A percentile compares a stretch with the other conserved stretches of the same genome.
phyloP scores from a whole-genome alignment of 352 stramenopile species.

The Phytopythium oedochilum region DNA sequence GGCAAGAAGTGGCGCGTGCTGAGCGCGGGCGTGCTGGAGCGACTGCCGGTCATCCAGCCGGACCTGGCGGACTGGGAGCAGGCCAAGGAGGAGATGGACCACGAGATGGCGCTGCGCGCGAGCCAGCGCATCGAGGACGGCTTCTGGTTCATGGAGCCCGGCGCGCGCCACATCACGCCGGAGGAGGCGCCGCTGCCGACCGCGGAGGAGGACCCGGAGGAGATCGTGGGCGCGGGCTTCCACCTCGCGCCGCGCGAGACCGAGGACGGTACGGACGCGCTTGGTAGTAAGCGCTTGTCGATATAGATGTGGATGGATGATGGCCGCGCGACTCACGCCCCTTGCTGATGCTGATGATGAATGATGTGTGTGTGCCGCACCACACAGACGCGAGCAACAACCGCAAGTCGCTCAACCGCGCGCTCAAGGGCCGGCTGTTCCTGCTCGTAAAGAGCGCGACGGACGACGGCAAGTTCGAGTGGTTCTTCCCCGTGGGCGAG shows the following conservation, averaged over 20 bases:
- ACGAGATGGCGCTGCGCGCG: constrained; percentile 72
- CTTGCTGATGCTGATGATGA: too few species aligned
- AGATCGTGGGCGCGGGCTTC: constrained; percentile 72
- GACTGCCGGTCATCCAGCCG: constrained; percentile 67
- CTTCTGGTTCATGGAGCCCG: constrained; percentile 85
- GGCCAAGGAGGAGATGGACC: constrained; percentile 68
- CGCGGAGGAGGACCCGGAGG: constrained; percentile 53
- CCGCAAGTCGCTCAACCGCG: constrained; percentile 83
- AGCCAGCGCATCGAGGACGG: constrained; percentile 76
- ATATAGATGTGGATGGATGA: background rate
- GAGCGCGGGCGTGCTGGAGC: constrained; percentile 69
- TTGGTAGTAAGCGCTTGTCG: background rate
- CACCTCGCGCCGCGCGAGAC: constrained; percentile 74
- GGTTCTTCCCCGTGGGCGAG: constrained; percentile 74
- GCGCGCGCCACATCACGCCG: constrained; percentile 59
- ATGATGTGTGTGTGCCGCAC: too few species aligned
- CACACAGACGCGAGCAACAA: constrained; percentile 59
- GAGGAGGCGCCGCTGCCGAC: constrained; percentile 70
- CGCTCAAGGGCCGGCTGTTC: constrained; percentile 77
- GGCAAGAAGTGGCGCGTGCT: constrained; percentile 81
- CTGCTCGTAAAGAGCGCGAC: constrained; percentile 58
- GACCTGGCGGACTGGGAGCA: constrained; percentile 71
- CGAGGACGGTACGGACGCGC: constrained; percentile 26
- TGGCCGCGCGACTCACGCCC: too few species aligned
- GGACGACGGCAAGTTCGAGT: constrained; percentile 52